Base-by-base conservation (phyloP, 2,329 filamentous ascomycete genomes). In the Fusarium xyrophilum region DNA sequence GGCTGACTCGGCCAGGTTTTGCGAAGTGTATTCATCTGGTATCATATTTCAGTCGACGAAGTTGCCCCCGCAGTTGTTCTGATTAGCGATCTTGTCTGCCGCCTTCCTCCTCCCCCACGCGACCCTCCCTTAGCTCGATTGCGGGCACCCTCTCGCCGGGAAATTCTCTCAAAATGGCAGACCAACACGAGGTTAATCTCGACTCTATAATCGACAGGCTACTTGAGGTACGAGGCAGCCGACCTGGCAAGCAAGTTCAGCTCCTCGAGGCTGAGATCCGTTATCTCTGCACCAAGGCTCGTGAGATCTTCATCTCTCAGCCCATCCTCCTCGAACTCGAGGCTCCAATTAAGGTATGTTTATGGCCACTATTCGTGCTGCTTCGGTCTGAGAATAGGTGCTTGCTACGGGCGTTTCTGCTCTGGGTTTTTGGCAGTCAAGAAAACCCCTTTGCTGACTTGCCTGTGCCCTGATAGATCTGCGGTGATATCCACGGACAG, bases 291-390 rank as follows among this genome's bases (percentile, higher is more conserved):
- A 97, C 95, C 80, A 98, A 98, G 86, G 94, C 95, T 69, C 91
- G 96, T 73, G 96, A 99, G 85, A 98, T 99, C 77, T 98, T 99
- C 86, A 98, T 99, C 82, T 97, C 94, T 68, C 96, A 99, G 85
- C 96, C 96, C 72, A 98, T 98, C 77, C 86, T 99, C 73, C 89
- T 99, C 73, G 96, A 99, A 85, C 88, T 99, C 52, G 96, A 98
- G 83, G 96, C 96, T 78, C 96, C 96, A 67, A 98, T 99, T 83
- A 99, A 99, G 93, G 95, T 97, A 86, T 76, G 85, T 58, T 51
- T 13, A 21, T 40, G 43, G 44, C 23, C 30, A 33, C 51, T 58
- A 50, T 56, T 36, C 48, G 40, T 19, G 50, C 39, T 38, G 57
- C n/a, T 48, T 47, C 42, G 39, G 10, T 42, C 44, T 27, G 39